Evolutionary conservation across 2,329 filamentous ascomycete genomes (phyloP).

Genomic region (Xylariales sp.): DNA sequence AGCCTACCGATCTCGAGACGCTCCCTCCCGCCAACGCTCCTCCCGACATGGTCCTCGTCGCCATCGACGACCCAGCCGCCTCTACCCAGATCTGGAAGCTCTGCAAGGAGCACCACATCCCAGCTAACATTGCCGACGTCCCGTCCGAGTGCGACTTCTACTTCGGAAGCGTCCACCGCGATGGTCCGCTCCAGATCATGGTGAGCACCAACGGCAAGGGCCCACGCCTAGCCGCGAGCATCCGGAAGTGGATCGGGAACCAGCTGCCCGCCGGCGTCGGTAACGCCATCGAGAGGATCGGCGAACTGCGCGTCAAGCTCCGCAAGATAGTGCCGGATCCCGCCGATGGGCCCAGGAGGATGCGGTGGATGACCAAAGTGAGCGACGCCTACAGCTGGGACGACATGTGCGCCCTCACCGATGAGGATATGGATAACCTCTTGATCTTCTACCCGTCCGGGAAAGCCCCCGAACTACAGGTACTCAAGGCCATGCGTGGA

Average conservation of each 20-base stretch:
- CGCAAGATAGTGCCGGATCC: slow-evolving; percentile 77
- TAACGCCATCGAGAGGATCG: slow-evolving; percentile 86
- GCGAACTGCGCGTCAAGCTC: slow-evolving; percentile 81
- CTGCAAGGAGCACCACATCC: slow-evolving; percentile 84
- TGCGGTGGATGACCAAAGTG: slow-evolving; percentile 95
- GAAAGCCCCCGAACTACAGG: slow-evolving; percentile 66
- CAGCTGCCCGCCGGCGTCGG: slow-evolving; percentile 83
- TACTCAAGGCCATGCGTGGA: slow-evolving; percentile 66
- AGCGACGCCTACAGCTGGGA: slow-evolving; percentile 89
- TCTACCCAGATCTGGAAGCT: slow-evolving; percentile 92
- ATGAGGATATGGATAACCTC: slow-evolving; percentile 86
- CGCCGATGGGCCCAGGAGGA: slow-evolving; percentile 84
- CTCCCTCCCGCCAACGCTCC: slow-evolving; percentile 50
- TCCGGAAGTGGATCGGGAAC: slow-evolving; percentile 83
- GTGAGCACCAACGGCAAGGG: slow-evolving; percentile 98
- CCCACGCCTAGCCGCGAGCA: slow-evolving; percentile 87
- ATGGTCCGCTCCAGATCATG: slow-evolving; percentile 97
- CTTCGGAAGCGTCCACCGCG: slow-evolving; percentile 94
- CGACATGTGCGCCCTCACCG: slow-evolving; percentile 83
- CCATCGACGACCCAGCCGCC: slow-evolving; percentile 92
- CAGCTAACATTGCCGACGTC: slow-evolving; percentile 96
- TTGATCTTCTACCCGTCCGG: slow-evolving; percentile 75
- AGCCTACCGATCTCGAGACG: slow-evolving; percentile 84
- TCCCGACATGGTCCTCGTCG: slow-evolving; percentile 87
- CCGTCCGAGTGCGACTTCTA: slow-evolving; percentile 98